Base-by-base conservation (phyloP, 2,329 filamentous ascomycete genomes). In the Hirsutella minnesotensis region DNA sequence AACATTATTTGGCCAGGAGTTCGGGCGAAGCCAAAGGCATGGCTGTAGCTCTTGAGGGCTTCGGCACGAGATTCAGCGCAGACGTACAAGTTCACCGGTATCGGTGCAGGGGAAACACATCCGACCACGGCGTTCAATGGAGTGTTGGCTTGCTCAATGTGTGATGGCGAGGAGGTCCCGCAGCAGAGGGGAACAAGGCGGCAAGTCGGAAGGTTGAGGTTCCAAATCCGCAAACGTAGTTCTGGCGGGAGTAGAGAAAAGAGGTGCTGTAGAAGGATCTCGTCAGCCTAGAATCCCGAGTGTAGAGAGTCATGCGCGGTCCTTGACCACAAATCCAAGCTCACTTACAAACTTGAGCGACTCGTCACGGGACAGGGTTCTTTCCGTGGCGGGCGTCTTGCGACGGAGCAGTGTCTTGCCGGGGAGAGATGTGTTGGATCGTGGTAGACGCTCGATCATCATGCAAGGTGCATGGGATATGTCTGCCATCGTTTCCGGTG, bases 171-270 rank as follows among this genome's bases (percentile, higher is more conserved):
- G 13, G 53, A 52, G 31, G 56, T 53, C 22, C 62, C 63, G 52
- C 65, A 70, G 35, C 56, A 59, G 24, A 71, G 54, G 2, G 66
- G 60, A 21, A 73, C 63, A 39, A 73, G 56, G 27, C 69, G 67
- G 10, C 63, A 54, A 13, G 54, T 51, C 1, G 67, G 65, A 16
- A 69, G 54, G 49, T 62, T 70, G 48, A 65, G 58, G 34, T 57
- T 57, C 70, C 70, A 73, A 39, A 73, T 68, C 43, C 61, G 65
- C 20, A 71, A 55, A 10, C 70, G 66, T 15, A 73, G 55, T 49
- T 73, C 70, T 12, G 61, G 51, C 2, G 70, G 70, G 1, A 73
- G 65, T 35, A 51, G 53, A 16, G 58, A 46, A 47, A 73, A 73
- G 39, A 57, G 50, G 38, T 56, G 60, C 70, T 73, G 47, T 9